phyloP scores from a whole-genome alignment of 140 eudicot genomes.

The Erigeron philadelphicus region DNA sequence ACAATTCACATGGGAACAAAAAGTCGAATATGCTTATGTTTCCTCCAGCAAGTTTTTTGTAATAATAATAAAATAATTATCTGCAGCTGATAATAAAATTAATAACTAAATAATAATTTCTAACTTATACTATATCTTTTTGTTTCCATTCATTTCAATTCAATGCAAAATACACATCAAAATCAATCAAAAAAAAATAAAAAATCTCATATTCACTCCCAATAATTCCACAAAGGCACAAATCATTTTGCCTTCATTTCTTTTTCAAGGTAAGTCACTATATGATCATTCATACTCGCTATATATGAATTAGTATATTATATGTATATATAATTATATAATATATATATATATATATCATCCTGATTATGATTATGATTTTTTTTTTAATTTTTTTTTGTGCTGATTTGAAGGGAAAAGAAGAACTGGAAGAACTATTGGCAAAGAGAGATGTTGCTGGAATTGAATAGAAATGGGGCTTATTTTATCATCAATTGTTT shows the following conservation, averaged over 20 bases:
- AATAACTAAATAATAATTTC: too few species aligned
- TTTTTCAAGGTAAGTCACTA: neutral
- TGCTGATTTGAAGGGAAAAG: constrained; percentile 29
- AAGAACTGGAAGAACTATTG: constrained; percentile 39
- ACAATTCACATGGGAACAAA: too few species aligned
- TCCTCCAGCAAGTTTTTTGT: too few species aligned
- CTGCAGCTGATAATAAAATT: too few species aligned
- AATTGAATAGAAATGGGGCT: constrained; percentile 44
- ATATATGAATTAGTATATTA: neutral
- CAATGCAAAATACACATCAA: too few species aligned
- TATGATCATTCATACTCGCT: too few species aligned
- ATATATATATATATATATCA: neutral
- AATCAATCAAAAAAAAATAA: too few species aligned
- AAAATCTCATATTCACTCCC: too few species aligned
- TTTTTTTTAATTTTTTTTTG: neutral
- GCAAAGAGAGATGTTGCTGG: constrained; percentile 51
- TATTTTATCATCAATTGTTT: constrained; percentile 55
- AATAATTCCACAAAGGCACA: neutral
- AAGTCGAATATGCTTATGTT: too few species aligned
- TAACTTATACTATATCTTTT: too few species aligned
- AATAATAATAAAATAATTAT: too few species aligned
- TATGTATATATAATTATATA: neutral
- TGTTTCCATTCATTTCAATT: too few species aligned
- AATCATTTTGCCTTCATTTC: neutral
- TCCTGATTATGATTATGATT: neutral